Base-by-base conservation (phyloP, 2,329 filamentous ascomycete species). In the Madurella fahalii region DNA sequence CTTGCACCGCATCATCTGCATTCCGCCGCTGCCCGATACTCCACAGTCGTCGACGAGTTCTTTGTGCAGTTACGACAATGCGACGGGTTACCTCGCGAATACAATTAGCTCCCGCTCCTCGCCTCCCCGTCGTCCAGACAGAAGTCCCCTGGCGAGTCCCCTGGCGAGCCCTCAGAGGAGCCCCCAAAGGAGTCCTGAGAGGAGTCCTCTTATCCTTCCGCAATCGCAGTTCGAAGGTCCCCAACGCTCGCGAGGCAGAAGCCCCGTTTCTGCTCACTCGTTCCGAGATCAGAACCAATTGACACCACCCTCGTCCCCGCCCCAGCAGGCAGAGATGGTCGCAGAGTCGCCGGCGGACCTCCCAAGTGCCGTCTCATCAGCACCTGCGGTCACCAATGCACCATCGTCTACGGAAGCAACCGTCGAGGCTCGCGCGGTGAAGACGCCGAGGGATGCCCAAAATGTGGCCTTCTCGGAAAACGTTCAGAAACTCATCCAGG, bases 401-500 rank as follows among this genome's bases (percentile, higher is more conserved):
- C 41, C 49, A 3, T 20, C 48, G 11, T 47, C 56, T 5, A 44
- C 47, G 7, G 52, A 51, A n/a, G 40, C 52, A 11, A 46, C 48
- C 17, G 50, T 46, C 2, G 47, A 50, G 7, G 50, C 52, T 1
- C 55, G 39, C 34, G 45, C 53, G 16, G 17, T 41, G 37, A 46
- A 42, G 15, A 54, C 48, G 16, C 40, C 47, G 4, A 9, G 17
- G 5, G 44, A 32, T 9, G 16, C 39, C 31, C 25, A 31, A 40
- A 45, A 39, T 5, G 31, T 25, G 11, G 34, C 40, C 46, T 58
- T 47, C 46, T 70, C 69, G 12, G 67, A 73, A 40, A 71, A 71
- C 53, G 67, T 77, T 2, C 70, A 75, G 50, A 69, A 74, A 57
- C 69, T 81, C 57, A 76, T 79, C 45, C 68, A 69, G 57, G 73